Percentiles rank a stretch among this genome's conserved stretches.
phyloP scores from a whole-genome alignment of 2,329 filamentous ascomycete species.

The Scleromitrula shiraiana region DNA sequence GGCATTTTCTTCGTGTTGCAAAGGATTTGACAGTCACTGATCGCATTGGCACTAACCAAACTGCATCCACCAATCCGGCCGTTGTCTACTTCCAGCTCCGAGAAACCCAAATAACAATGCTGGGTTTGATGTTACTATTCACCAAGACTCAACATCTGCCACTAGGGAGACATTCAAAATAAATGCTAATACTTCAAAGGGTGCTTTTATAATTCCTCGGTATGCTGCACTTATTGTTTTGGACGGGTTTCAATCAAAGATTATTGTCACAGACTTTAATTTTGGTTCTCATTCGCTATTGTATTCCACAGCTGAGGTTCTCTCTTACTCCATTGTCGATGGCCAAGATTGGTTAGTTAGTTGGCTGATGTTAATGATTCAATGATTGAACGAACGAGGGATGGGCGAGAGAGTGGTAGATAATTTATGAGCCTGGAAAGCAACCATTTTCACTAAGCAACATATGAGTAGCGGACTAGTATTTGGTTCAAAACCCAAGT shows the following conservation, averaged over 20 bases:
- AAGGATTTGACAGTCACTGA: slow-evolving; percentile 49
- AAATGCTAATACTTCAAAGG: slow-evolving; percentile 46
- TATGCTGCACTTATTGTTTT: slow-evolving; percentile 41
- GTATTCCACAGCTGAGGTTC: slow-evolving; percentile 48
- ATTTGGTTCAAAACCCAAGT: no score
- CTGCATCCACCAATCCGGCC: slow-evolving; percentile 41
- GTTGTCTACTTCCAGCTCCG: slow-evolving; percentile 48
- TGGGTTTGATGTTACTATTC: slow-evolving; percentile 52
- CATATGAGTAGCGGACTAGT: no score
- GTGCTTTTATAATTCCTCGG: slow-evolving; percentile 45
- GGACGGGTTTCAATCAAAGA: slow-evolving; percentile 54
- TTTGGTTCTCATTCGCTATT: slow-evolving; percentile 44
- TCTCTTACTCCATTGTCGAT: slow-evolving; percentile 43
- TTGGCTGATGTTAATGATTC: no score
- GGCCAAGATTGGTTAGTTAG: no score
- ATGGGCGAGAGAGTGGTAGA: no score
- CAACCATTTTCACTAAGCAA: no score
- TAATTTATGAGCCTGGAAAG: no score
- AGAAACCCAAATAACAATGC: slow-evolving; percentile 47
- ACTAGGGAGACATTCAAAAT: slow-evolving; percentile 47
- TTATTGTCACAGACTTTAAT: slow-evolving; percentile 51
- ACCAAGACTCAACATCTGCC: slow-evolving; percentile 43
- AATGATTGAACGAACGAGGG: no score
- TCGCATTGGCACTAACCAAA: slow-evolving; percentile 39
- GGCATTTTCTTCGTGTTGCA: slow-evolving; percentile 50